A percentile compares a stretch with the other conserved stretches of the same genome.
These are phyloP conservation scores for Colletotrichum sp. DNA, from an alignment of 2,329 filamentous ascomycete genomes.

Conservation along the genomic window DNA sequence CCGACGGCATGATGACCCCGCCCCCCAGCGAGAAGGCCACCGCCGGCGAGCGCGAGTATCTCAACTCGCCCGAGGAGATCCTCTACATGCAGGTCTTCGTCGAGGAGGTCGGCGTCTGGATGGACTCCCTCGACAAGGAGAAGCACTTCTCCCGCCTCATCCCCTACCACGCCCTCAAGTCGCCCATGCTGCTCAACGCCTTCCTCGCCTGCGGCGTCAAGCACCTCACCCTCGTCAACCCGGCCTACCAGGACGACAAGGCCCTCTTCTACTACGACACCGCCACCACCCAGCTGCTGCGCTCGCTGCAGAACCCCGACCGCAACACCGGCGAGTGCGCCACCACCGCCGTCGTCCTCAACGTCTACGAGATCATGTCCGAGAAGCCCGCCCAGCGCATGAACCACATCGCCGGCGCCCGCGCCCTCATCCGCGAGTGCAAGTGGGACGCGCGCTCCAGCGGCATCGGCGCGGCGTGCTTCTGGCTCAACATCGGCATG, in stretches of 20 bases:
- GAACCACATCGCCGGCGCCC: conserved; percentile 86
- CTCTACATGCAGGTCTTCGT: conserved; percentile 93
- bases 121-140: conserved; percentile 86
- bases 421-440: conserved; percentile 87
- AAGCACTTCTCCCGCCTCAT: conserved; percentile 87
- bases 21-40: conserved; percentile 41
- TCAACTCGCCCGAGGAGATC: conserved; percentile 79
- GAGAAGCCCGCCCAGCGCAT: conserved; percentile 80
- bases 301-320: conserved; percentile 81
- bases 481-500: conserved; percentile 92
- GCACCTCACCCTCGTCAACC: conserved; percentile 75
- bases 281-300: conserved; percentile 78
- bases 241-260: conserved; percentile 75
- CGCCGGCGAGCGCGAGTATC: conserved; percentile 59
- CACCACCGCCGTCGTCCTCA: conserved; percentile 84
- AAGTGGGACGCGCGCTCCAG: conserved; percentile 82
- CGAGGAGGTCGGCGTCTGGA: conserved; percentile 89
- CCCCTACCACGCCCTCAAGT: conserved; percentile 81
- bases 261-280: conserved; percentile 85
- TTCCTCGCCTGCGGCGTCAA: conserved; percentile 88
- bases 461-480: conserved; percentile 86
- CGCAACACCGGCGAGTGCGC: conserved; percentile 85
- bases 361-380: conserved; percentile 93
- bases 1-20: conserved; percentile 42
- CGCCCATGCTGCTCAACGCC: conserved; percentile 88